Percentiles rank a stretch among this genome's conserved stretches.
Conservation (phyloP, 2,329 filamentous ascomycete genomes). For the Aspergillus unguis region DNA sequence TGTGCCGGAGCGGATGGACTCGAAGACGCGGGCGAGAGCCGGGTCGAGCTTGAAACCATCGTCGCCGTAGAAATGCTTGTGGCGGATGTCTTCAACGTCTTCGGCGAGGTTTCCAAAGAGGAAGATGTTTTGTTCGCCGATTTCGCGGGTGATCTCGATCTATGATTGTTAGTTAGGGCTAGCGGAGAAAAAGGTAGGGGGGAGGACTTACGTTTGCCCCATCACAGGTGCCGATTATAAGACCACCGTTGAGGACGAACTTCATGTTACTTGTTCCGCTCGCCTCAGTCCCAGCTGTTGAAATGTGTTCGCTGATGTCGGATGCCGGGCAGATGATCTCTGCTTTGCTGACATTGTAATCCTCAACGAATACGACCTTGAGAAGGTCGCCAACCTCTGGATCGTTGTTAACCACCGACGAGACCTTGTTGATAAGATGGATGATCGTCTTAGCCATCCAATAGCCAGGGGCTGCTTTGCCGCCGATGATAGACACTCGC, state of each 20-base stretch:
- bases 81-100: conserved; percentile 92
- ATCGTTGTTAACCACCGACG: conserved; percentile 86
- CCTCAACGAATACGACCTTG: conserved; percentile 95
- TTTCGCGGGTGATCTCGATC: conserved; percentile 97
- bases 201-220: conserved; percentile 77
- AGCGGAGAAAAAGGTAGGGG: not conserved
- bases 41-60: conserved; percentile 73
- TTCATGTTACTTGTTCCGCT: conserved; percentile 98
- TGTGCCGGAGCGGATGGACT: conserved; percentile 70
- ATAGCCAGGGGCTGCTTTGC: conserved; percentile 96
- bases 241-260: conserved; percentile 93
- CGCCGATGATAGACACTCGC: conserved; percentile 92
- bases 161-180: conserved; percentile 27
- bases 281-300: conserved; percentile 89
- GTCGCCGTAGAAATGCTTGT: conserved; percentile 81
- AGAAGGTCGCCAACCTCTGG: conserved; percentile 86
- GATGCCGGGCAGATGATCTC: conserved; percentile 94
- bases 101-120: conserved; percentile 94
- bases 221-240: conserved; percentile 97
- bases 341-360: conserved; percentile 99
- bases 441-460: conserved; percentile 99
- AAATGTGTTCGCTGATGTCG: conserved; percentile 97
- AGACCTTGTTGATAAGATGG: conserved; percentile 90
- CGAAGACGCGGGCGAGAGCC: conserved; percentile 75
- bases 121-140: conserved; percentile 97